Evolutionary conservation across 495 filamentous ascomycete genomes (phyloP).

Genomic region (Astrocystis sublimbata): DNA sequence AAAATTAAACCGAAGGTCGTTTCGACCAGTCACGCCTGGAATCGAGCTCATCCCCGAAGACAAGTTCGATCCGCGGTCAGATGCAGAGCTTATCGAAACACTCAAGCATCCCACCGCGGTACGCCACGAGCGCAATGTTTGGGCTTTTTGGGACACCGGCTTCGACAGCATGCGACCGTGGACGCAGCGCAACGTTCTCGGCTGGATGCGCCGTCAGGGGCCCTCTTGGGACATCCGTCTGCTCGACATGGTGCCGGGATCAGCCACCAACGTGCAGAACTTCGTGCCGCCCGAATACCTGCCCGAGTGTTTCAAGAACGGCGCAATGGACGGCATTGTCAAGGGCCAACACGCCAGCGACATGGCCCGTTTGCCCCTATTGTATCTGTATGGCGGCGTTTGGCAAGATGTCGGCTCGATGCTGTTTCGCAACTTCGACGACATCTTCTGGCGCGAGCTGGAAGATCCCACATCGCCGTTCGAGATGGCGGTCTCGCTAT

Average conservation of each 20-base stretch:
- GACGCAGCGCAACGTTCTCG: conserved; percentile 31
- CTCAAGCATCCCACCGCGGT: not conserved
- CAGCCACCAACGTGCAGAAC: conserved; percentile 13
- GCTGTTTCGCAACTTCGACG: conserved; percentile 34
- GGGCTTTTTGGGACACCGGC: conserved; percentile 40
- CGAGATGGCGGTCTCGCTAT: conserved; percentile 26
- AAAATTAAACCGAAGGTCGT: not conserved
- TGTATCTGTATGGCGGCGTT: conserved; percentile 34
- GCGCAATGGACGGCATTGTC: conserved; percentile 31
- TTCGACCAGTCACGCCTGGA: conserved; percentile 5
- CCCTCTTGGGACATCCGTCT: conserved; percentile 23
- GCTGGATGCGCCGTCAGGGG: conserved; percentile 24
- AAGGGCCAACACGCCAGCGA: conserved; percentile 32
- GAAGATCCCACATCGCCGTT: conserved; percentile 32
- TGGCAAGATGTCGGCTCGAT: conserved; percentile 36
- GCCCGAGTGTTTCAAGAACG: conserved; percentile 30
- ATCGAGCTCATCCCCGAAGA: conserved; percentile 4
- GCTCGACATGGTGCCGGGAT: conserved; percentile 18
- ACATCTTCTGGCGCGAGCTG: conserved; percentile 38
- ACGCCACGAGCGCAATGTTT: conserved; percentile 37
- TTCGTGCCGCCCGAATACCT: conserved; percentile 27
- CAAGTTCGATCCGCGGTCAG: not conserved
- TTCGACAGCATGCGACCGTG: conserved; percentile 21
- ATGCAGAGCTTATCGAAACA: conserved; percentile 10
- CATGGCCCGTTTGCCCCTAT: conserved; percentile 31